Conservation (phyloP, 257 asterid genomes). For the Nicotiana undulata region DNA sequence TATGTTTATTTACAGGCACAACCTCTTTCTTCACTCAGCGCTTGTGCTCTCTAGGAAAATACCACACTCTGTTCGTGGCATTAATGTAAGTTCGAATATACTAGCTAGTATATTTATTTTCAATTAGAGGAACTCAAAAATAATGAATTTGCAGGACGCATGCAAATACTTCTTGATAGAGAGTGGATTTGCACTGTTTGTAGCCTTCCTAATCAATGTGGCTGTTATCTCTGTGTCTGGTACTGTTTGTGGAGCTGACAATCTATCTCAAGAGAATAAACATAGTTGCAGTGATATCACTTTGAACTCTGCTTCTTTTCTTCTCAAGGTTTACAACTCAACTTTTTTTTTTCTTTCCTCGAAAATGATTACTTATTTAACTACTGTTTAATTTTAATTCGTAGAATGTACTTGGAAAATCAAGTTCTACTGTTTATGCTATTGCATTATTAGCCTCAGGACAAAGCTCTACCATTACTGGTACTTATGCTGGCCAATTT, state of each 20-base stretch:
- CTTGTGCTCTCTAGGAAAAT: slow-evolving; percentile 77
- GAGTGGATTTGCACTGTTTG: slow-evolving; percentile 72
- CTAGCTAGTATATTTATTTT: no score
- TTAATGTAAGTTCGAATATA: slow-evolving; percentile 45
- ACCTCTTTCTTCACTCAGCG: slow-evolving; percentile 85
- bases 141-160: slow-evolving; percentile 53
- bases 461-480: slow-evolving; percentile 88
- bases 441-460: slow-evolving; percentile 91
- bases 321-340: slow-evolving; percentile 55
- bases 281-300: slow-evolving; percentile 59
- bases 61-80: slow-evolving; percentile 67
- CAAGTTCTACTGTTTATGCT: slow-evolving; percentile 73
- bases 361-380: not conserved
- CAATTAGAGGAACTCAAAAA: no score
- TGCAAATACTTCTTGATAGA: slow-evolving; percentile 73
- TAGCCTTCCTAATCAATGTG: slow-evolving; percentile 71
- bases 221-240: slow-evolving; percentile 73
- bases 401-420: slow-evolving; percentile 81
- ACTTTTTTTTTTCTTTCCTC: not conserved
- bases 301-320: slow-evolving; percentile 81
- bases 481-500: slow-evolving; percentile 93
- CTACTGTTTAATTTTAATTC: not conserved
- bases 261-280: slow-evolving; percentile 22
- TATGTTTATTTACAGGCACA: slow-evolving; percentile 41
- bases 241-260: slow-evolving; percentile 49